phyloP scores from a whole-genome alignment of 1,139 yeast species.

The Meyerozyma sp. region DNA sequence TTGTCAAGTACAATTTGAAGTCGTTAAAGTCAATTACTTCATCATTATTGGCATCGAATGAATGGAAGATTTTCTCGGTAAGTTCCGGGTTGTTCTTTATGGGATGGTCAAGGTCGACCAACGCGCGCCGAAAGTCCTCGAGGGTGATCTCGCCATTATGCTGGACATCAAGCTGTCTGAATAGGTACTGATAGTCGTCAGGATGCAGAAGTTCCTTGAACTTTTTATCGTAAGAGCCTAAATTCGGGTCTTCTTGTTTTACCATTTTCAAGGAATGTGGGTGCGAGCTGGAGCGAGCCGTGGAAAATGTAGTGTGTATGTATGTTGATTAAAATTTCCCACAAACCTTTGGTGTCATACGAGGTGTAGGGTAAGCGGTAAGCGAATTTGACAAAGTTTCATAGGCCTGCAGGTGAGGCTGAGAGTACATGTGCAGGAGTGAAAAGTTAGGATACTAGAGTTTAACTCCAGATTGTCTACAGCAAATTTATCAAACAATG shows the following conservation, averaged over 20 bases:
- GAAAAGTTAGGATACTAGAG: too few relatives aligned
- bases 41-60: slow-evolving; percentile 56
- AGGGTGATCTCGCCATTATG: slow-evolving; percentile 53
- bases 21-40: slow-evolving; percentile 54
- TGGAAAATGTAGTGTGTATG: neutral
- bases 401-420: neutral
- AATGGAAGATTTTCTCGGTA: slow-evolving; percentile 47
- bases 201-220: slow-evolving; percentile 6
- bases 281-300: neutral
- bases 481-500: too few relatives aligned
- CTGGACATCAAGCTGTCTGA: slow-evolving; percentile 47
- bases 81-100: slow-evolving; percentile 60
- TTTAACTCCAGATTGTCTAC: too few relatives aligned
- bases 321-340: neutral
- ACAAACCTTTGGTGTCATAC: neutral
- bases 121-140: slow-evolving; percentile 50
- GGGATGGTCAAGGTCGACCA: slow-evolving; percentile 56
- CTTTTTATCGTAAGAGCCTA: neutral
- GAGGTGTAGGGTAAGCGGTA: neutral
- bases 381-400: neutral
- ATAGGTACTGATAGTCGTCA: slow-evolving; percentile 20
- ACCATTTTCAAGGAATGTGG: too few relatives aligned
- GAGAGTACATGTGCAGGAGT: too few relatives aligned
- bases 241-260: neutral
- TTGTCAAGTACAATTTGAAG: slow-evolving; percentile 53